These are phyloP conservation scores for Podospora appendiculata DNA, from an alignment of 495 filamentous ascomycete species.

Conservation along the genomic window DNA sequence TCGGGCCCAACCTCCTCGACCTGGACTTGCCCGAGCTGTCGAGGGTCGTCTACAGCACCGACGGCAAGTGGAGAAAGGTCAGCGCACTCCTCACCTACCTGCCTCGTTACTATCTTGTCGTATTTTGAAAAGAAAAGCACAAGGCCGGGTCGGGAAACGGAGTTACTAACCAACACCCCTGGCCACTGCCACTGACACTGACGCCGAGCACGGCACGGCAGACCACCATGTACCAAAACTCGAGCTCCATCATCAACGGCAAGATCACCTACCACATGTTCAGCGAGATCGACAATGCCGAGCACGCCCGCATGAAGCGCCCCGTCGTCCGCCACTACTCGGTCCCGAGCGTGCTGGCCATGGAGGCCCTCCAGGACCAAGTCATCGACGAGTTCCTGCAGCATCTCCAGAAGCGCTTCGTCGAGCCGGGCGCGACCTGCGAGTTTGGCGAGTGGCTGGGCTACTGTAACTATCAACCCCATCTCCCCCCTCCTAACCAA, in stretches of 20 bases:
- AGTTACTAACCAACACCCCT: background rate
- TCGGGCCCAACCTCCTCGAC: constrained; percentile 27
- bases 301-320: constrained; percentile 27
- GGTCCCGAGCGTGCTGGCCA: constrained; percentile 22
- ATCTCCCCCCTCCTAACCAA: background rate
- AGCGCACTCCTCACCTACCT: background rate
- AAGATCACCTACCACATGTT: constrained; percentile 33
- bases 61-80: constrained; percentile 19
- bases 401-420: constrained; percentile 22
- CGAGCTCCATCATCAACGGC: constrained; percentile 25
- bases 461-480: constrained; percentile 9
- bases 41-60: constrained; percentile 15
- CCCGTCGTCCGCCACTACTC: constrained; percentile 31
- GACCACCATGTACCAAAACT: constrained; percentile 36
- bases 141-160: background rate
- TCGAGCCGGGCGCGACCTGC: constrained; percentile 4
- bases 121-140: background rate
- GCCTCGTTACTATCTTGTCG: too few species aligned
- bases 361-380: constrained; percentile 26
- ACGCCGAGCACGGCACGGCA: constrained; percentile 4
- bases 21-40: constrained; percentile 21
- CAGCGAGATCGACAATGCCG: constrained; percentile 21
- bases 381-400: constrained; percentile 22
- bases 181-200: background rate
- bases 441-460: constrained; percentile 20